Conservation (phyloP, 306 rosid species). For the Cotoneaster glaucophyllus region DNA sequence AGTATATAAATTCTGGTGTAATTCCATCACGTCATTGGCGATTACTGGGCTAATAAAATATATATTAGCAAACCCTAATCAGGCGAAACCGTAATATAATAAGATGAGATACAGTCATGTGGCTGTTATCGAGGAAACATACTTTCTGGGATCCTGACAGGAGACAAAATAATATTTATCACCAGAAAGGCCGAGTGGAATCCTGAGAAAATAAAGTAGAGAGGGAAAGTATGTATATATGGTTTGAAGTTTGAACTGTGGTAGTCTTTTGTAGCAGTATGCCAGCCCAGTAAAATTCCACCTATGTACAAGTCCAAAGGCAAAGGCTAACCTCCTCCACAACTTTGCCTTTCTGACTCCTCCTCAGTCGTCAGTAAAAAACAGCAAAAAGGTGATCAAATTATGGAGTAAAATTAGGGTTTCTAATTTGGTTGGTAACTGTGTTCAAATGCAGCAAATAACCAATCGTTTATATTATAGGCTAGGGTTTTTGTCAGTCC, state of each 20-base stretch:
- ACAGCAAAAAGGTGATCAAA: neutral
- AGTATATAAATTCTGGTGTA: neutral
- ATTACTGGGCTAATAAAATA: neutral
- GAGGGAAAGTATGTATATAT: neutral
- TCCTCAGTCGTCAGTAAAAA: neutral
- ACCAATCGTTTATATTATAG: neutral
- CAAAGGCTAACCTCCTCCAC: neutral
- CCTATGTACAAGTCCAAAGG: neutral
- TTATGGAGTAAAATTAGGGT: neutral
- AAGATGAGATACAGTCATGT: neutral
- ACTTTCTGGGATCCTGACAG: slow-evolving; percentile 7
- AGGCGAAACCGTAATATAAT: neutral
- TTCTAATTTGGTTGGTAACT: neutral
- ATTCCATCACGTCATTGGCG: slow-evolving; percentile 1
- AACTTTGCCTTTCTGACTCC: neutral
- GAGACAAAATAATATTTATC: neutral
- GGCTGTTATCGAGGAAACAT: neutral
- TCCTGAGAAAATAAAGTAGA: neutral
- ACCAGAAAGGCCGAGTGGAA: slow-evolving; percentile 4
- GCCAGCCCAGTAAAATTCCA: neutral
- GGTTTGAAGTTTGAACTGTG: neutral
- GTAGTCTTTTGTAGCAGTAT: neutral
- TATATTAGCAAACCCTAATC: neutral
- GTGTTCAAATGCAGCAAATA: neutral
- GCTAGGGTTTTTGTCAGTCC: too few relatives aligned